Base-by-base conservation (phyloP, 768 basidiomycete species). In the Serendipita sp. region DNA sequence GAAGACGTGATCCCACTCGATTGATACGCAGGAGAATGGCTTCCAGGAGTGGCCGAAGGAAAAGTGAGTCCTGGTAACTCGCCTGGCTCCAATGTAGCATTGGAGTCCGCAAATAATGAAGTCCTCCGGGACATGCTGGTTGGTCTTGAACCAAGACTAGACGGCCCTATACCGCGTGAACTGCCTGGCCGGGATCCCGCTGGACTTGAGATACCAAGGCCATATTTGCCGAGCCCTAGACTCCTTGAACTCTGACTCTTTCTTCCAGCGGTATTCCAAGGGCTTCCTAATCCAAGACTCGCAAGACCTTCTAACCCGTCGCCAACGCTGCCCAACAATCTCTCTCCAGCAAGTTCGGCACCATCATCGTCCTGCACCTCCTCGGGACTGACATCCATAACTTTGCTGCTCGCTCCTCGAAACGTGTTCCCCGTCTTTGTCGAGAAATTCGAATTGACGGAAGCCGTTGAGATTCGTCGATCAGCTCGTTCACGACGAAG, bases 311-410 rank as follows among this genome's bases (percentile, higher is more conserved):
- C 53, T n/a, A 58, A 33, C 13, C 53, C 53, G 31, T 22, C 53
- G 11, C 53, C 53, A 11, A 58, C 53, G 30, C 53, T 58, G 9
- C 53, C 53, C 24, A 58, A 58, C 53, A 58, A 28, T n/a, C 53
- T 26, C 31, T 58, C 53, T 9, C 53, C 53, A 38, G 53, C 53
- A 11, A 58, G 31, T n/a, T 58, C 53, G 9, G 53, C 53, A 11
- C 5, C 53, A 11, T 58, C 53, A 31, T 58, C 53, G 33, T 58
- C 53, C 11, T 34, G 53, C 17, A 58, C 53, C 30, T 58, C 53
- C 17, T 58, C 53, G 2, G 53, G 53, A 31, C 53, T 58, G 33
- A 58, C 53, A 26, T 58, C 53, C 53, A 58, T 58, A n/a, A 58
- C 53, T 30, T 34, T 28, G 33, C 53, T 58, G 9, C 24, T 31